Evolutionary conservation across 495 filamentous ascomycete genomes (phyloP), one percentile per base, ranked within the genome.

Genomic region (Podospora pseudocomata): DNA sequence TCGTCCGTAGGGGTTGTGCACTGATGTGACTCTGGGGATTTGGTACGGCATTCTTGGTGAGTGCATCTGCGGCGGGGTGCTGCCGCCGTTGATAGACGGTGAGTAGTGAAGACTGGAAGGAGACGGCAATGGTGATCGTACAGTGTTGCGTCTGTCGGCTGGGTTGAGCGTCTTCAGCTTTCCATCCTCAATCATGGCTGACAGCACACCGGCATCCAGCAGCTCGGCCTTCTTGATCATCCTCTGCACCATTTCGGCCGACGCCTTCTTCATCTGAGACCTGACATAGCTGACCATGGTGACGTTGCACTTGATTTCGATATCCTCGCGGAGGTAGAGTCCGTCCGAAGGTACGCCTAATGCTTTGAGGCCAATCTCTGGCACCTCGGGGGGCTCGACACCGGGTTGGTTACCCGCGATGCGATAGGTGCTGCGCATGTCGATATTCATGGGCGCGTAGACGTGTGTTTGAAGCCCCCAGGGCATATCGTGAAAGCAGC

Each of bases 391-490:
- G 18, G 83, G 77, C 71, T 92, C 90, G 59, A 80, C 70, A 44
- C 88, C 88, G 0, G 86, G 85, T 63, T 89, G 80, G 70, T 86
- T 86, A 3, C 90, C 90, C 9, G 81, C 85, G 55, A 85, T 83
- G 75, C 80, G 80, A 65, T 84, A 85, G 44, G 74, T 83, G 73
- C 82, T 83, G 64, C 82, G 81, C 65, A 85, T 75, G 70, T 85
- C 82, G 63, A 85, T 77, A 28, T 79, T 79, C 76, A 84, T 79
- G 4, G 91, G 91, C 3, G 88, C 89, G 68, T 90, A 91, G 67
- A 88, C 85, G 76, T 93, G 91, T 2, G 91, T 92, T 76, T 90
- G 86, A 23, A 93, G 77, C 1, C 90, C 91, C 77, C 86, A 84
- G 9, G 86, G 82, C 60, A 88, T 82, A 72, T 93, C 86, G 72